phyloP scores from a whole-genome alignment of 2,329 filamentous ascomycete genomes.

The Aureobasidium sp. region DNA sequence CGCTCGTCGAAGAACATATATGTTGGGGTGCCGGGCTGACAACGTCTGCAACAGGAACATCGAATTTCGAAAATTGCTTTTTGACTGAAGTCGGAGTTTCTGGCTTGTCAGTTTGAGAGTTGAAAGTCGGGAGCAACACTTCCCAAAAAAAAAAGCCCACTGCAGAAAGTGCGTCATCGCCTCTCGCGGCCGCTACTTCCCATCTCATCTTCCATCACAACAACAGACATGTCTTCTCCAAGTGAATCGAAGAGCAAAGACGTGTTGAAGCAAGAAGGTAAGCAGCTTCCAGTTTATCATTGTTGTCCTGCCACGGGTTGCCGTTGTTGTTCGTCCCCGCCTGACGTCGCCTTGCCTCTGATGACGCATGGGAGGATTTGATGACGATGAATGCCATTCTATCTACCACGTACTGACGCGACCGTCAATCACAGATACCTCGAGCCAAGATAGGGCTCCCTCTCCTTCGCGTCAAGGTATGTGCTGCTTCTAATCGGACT shows the following conservation, averaged over 20 bases:
- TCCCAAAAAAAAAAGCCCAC: neutral
- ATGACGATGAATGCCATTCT: neutral
- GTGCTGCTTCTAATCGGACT: neutral
- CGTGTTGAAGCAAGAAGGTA: constrained; percentile 11
- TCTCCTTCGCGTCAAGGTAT: constrained; percentile 12
- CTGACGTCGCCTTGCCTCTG: neutral
- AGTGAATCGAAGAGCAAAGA: constrained; percentile 8
- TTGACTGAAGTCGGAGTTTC: neutral
- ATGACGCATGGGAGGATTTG: neutral
- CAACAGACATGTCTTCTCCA: constrained; percentile 13
- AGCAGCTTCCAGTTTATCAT: neutral
- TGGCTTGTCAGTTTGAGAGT: constrained; percentile 11
- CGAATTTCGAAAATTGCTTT: neutral
- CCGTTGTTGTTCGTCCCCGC: neutral
- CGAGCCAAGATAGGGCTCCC: constrained; percentile 2
- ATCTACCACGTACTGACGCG: neutral
- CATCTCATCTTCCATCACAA: neutral
- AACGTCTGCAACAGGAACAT: neutral
- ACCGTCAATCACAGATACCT: constrained; percentile 1
- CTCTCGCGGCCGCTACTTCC: neutral
- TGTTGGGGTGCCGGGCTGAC: neutral
- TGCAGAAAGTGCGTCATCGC: neutral
- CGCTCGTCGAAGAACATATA: neutral
- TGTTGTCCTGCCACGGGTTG: neutral
- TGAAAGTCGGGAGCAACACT: neutral